Evolutionary conservation across 2,329 filamentous ascomycete genomes (phyloP).

Genomic region (Scopulariopsis brevicaulis): DNA sequence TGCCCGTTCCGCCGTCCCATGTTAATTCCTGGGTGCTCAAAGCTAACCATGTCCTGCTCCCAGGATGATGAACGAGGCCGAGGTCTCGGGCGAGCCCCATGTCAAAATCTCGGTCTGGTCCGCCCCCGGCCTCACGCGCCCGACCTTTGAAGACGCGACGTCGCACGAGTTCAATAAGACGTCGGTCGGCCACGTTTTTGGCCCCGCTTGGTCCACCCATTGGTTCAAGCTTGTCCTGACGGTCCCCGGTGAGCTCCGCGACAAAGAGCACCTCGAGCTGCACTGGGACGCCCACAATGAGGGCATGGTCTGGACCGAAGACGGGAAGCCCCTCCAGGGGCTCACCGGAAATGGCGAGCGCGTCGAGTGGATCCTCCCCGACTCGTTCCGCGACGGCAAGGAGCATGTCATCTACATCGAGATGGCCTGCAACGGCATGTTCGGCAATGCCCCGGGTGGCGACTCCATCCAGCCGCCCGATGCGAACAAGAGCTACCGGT

Average conservation of each 20-base stretch:
- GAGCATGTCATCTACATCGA: conserved; percentile 89
- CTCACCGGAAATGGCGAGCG: conserved; percentile 84
- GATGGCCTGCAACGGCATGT: conserved; percentile 99
- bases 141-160: conserved; percentile 77
- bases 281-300: conserved; percentile 96
- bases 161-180: conserved; percentile 64
- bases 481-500: conserved; percentile 69
- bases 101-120: conserved; percentile 82
- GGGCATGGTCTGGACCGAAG: conserved; percentile 83
- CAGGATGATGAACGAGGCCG: conserved; percentile 63
- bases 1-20: neutral
- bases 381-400: conserved; percentile 71
- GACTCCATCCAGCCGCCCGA: conserved; percentile 82
- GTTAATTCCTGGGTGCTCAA: neutral
- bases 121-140: conserved; percentile 66
- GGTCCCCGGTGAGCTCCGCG: conserved; percentile 58
- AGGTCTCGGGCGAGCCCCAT: conserved; percentile 56
- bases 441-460: conserved; percentile 78
- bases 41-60: neutral
- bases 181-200: conserved; percentile 67
- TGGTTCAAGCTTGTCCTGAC: conserved; percentile 85
- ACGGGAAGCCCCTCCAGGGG: conserved; percentile 85
- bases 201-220: conserved; percentile 93
- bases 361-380: conserved; percentile 81
- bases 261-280: conserved; percentile 80